These are phyloP conservation scores for Sophora flavescens DNA, from an alignment of 306 rosid genomes.

Conservation along the genomic window DNA sequence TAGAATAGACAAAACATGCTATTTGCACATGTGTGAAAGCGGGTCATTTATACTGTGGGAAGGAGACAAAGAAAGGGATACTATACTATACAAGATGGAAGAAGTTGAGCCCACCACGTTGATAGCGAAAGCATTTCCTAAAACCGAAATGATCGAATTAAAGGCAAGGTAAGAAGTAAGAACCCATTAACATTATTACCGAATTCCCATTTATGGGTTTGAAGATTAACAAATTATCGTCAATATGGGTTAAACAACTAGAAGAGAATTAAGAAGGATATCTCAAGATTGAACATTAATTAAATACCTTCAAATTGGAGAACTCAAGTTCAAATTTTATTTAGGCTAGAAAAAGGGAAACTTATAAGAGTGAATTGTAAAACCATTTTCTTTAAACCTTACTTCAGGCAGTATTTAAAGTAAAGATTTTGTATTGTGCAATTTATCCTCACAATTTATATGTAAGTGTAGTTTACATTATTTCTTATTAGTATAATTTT, in stretches of 20 bases:
- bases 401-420: no score
- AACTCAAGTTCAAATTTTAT: not conserved
- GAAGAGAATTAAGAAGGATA: constrained; percentile 1
- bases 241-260: not conserved
- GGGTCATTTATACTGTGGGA: not conserved
- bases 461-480: no score
- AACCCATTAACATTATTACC: not conserved
- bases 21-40: not conserved
- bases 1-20: not conserved
- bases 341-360: not conserved
- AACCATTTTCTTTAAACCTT: not conserved
- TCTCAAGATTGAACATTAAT: not conserved
- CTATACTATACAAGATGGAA: not conserved
- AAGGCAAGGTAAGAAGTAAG: not conserved
- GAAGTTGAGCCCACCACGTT: constrained; percentile 1
- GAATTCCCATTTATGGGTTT: constrained; percentile 4
- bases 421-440: not conserved
- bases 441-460: not conserved
- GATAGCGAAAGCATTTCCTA: not conserved
- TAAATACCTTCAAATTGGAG: not conserved
- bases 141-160: not conserved
- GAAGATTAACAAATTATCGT: not conserved
- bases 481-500: no score
- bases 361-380: not conserved
- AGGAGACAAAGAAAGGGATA: constrained; percentile 1